Conservation (phyloP, 2,329 filamentous ascomycete genomes). For the Pestalotiopsis sp. region DNA sequence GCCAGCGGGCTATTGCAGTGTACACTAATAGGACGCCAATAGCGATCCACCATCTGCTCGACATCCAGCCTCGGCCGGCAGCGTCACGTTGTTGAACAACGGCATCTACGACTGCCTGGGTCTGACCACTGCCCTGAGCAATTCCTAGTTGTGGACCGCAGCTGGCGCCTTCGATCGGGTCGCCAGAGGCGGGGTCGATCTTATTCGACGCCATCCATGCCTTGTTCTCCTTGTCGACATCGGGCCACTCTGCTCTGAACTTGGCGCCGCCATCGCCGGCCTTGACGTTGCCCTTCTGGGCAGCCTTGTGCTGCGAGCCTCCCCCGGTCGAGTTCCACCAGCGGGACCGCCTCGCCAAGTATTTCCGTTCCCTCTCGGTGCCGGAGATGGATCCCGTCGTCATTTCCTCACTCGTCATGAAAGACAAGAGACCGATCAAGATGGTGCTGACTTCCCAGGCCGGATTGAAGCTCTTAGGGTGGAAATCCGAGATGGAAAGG, state of each 20-base stretch:
- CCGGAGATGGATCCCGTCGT: constrained; percentile 89
- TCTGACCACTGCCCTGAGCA: constrained; percentile 63
- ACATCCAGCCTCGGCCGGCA: constrained; percentile 81
- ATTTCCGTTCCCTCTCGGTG: constrained; percentile 75
- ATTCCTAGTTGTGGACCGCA: constrained; percentile 62
- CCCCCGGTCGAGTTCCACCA: constrained; percentile 99
- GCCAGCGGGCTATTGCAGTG: constrained; percentile 76
- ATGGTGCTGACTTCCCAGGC: constrained; percentile 99
- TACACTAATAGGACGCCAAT: constrained; percentile 77
- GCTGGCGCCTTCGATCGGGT: constrained; percentile 53
- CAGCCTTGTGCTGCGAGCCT: constrained; percentile 66
- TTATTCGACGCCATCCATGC: constrained; percentile 85
- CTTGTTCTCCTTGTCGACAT: constrained; percentile 87
- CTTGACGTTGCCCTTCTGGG: constrained; percentile 78
- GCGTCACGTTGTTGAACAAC: constrained; percentile 72
- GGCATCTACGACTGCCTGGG: constrained; percentile 76
- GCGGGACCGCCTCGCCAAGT: constrained; percentile 74
- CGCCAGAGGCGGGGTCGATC: constrained; percentile 78
- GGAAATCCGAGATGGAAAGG: constrained; percentile 95
- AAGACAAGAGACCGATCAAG: constrained; percentile 88
- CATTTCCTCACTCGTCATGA: constrained; percentile 99
- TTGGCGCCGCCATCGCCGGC: constrained; percentile 91
- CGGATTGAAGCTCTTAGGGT: constrained; percentile 97
- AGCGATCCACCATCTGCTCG: constrained; percentile 77
- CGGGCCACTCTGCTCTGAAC: constrained; percentile 88